Base-by-base conservation (phyloP, 2,329 filamentous ascomycete genomes). In the Sphaerulina populicola region DNA sequence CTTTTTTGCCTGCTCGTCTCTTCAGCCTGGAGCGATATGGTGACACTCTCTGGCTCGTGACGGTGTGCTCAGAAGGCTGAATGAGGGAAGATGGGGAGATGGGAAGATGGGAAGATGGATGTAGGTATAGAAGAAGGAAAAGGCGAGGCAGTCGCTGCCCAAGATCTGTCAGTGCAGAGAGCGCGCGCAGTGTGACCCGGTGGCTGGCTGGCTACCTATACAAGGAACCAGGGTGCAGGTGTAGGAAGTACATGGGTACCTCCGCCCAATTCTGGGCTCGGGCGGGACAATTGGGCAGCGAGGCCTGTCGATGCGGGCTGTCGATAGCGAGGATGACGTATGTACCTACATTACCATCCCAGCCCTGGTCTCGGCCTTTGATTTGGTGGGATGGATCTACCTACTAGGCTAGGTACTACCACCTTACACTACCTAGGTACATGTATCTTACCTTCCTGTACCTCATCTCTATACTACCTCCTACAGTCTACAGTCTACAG, bases 81-180 rank as follows among this genome's bases (percentile, higher is more conserved):
- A 18, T 3, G 18, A 18, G 18, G 18, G 18, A 18, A 18, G 18
- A 3, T 2, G 18, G 18, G 18, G 3, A 18, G 18, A 3, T 3
- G 18, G 18, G 18, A 18, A 18, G 18, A 18, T 18, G 18, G 18
- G 18, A 18, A 18, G 18, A n/a, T n/a, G n/a, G n/a, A 14, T 2
- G 33, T 11, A 36, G 14, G 33, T 14, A 36, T 3, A 14, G 14
- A 3, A 36, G 14, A 14, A n/a, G 21, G 23, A 41, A 23, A 23
- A 23, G 9, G 21, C 15, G 12, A 23, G 9, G 21, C 15, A 23
- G 39, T 41, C 15, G 39, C 21, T 4, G 18, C 21, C 39, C 39
- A 21, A 41, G 39, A 41, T 41, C 29, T 45, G 40, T 35, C 39
- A 38, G 27, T 53, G 18, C 46, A n/a, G n/a, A n/a, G n/a, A 41